Evolutionary conservation across 2,329 filamentous ascomycete genomes (phyloP), one percentile per base, ranked within the genome.

Genomic region (Podosphaera aphanis): DNA sequence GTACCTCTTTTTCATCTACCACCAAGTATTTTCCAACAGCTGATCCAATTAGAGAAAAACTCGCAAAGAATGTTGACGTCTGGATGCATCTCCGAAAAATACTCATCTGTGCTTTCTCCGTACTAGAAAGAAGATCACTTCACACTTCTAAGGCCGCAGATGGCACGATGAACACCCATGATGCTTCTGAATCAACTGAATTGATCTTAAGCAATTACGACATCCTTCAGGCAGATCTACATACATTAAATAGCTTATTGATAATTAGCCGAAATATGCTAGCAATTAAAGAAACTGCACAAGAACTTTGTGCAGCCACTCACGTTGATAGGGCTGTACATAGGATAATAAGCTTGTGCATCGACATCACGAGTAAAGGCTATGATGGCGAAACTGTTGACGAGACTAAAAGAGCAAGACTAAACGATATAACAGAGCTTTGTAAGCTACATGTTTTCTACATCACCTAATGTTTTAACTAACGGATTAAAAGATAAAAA

Each of bases 321-420:
- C 67, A 71, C 45, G 77, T 78, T 50, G 73, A 79, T 52, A 71
- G 76, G 53, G 74, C 75, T 62, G 71, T 78, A 2, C 75, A 76
- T 50, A 73, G 76, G 56, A 69, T 74, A 2, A 74, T 79, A 49
- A 71, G 75, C 27, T 64, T 79, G 7, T 78, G 74, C 52, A 70
- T 77, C 18, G 77, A 77, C 55, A 72, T 79, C 20, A 75, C 74
- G 0, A 77, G 73, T 55, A 79, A 79, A 56, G 74, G 73, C 4
- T 78, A 76, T 50, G 74, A 78, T 50, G 71, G 73, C 6, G 74
- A 79, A 55, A 53, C 60, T 73, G 62, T 65, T 42, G 73, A 77
- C 50, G 73, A 77, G 40, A 58, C 60, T 2, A 73, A 71, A 33
- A 65, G 73, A 43, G 59, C 64, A 13, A 74, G 73, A 52, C 58